These are phyloP conservation scores for Hypomyces rosellus DNA, from an alignment of 2,329 filamentous ascomycete species.

Conservation along the genomic window DNA sequence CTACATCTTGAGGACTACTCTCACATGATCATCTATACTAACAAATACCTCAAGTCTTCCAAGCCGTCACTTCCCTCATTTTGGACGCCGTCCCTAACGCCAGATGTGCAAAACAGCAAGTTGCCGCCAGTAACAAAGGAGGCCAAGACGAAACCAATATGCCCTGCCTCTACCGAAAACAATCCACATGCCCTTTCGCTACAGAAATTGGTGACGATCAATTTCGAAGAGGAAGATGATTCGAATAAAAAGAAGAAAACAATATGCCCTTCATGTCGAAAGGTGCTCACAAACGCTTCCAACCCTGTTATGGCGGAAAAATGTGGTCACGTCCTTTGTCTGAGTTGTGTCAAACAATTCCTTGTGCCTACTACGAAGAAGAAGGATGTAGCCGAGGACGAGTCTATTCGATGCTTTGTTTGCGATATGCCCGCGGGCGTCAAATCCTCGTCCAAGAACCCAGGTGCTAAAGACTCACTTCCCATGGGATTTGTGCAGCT, in stretches of 20 bases:
- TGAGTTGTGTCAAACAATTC: constrained; percentile 77
- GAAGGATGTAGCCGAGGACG: constrained; percentile 38
- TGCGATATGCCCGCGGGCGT: constrained; percentile 72
- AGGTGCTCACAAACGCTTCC: constrained; percentile 72
- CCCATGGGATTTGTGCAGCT: constrained; percentile 72
- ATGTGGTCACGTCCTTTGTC: constrained; percentile 88
- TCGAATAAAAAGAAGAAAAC: constrained; percentile 38
- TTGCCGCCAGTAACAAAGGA: constrained; percentile 53
- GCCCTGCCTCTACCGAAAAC: constrained; percentile 64
- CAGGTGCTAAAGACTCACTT: constrained; percentile 46
- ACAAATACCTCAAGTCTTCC: constrained; percentile 39
- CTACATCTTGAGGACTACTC: neutral
- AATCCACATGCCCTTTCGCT: constrained; percentile 69
- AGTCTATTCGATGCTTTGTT: constrained; percentile 63
- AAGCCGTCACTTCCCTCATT: constrained; percentile 75
- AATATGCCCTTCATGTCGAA: constrained; percentile 80
- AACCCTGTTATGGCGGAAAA: constrained; percentile 78
- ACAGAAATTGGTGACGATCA: constrained; percentile 67
- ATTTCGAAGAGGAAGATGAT: constrained; percentile 64
- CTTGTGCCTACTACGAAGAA: constrained; percentile 53
- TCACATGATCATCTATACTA: neutral
- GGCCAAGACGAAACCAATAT: constrained; percentile 63
- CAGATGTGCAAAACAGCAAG: constrained; percentile 40
- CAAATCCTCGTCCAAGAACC: constrained; percentile 33
- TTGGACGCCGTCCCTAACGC: constrained; percentile 84